phyloP scores from a whole-genome alignment of 2,329 filamentous ascomycete species.

The Scedosporium dehoogii region DNA sequence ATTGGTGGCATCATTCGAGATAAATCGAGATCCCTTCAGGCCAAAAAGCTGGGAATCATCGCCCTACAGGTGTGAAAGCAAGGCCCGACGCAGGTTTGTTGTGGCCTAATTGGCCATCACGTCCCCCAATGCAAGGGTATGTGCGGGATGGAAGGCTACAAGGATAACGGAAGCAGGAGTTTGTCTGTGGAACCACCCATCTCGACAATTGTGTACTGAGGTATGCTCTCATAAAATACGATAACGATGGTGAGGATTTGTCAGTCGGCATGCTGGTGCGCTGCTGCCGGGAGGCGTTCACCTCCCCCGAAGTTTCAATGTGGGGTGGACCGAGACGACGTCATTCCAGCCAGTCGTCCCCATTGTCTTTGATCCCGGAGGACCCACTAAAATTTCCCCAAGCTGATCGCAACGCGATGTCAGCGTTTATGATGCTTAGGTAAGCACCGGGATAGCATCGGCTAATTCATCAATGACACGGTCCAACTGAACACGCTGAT shows the following conservation, averaged over 20 bases:
- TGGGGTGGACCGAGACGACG: background rate
- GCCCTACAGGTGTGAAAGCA: background rate
- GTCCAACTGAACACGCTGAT: background rate
- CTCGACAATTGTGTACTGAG: no score
- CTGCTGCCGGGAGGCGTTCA: background rate
- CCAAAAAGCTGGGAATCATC: background rate
- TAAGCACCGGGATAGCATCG: background rate
- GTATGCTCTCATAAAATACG: background rate
- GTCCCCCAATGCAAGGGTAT: background rate
- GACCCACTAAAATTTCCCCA: background rate
- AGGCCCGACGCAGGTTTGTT: background rate
- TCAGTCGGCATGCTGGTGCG: background rate
- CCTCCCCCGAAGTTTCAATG: background rate
- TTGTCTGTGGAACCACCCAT: background rate
- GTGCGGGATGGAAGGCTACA: background rate
- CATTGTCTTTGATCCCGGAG: background rate
- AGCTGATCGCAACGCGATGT: background rate
- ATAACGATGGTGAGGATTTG: background rate
- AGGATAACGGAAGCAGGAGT: background rate
- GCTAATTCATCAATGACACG: background rate
- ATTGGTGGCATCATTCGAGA: background rate
- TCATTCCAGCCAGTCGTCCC: background rate
- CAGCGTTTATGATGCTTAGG: background rate
- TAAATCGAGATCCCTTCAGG: background rate
- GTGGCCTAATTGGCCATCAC: background rate